A percentile compares a stretch with the other conserved stretches of the same genome.
Conservation (phyloP, 1,139 yeast genomes). For the Candida sanyaensis region DNA sequence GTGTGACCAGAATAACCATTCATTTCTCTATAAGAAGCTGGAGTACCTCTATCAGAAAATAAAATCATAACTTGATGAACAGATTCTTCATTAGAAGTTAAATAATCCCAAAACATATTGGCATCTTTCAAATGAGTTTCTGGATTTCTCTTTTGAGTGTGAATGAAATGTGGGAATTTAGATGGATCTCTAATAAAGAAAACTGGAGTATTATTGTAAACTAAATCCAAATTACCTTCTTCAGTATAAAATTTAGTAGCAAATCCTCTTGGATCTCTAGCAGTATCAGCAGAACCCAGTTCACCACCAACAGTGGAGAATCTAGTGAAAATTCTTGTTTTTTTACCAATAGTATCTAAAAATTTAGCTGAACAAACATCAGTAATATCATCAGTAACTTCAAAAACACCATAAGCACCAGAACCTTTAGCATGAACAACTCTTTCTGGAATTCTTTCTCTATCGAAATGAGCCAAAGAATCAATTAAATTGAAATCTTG, state of each 20-base stretch:
- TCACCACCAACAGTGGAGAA: slow-evolving; percentile 93
- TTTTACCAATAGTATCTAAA: slow-evolving; percentile 72
- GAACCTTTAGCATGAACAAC: slow-evolving; percentile 92
- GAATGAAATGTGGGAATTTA: slow-evolving; percentile 87
- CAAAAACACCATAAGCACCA: slow-evolving; percentile 81
- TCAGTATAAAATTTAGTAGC: slow-evolving; percentile 82
- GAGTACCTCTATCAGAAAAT: slow-evolving; percentile 72
- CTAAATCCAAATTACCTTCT: slow-evolving; percentile 87
- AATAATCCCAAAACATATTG: slow-evolving; percentile 72
- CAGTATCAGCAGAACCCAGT: slow-evolving; percentile 79
- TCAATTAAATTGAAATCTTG: slow-evolving; percentile 83
- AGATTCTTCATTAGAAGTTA: slow-evolving; percentile 61
- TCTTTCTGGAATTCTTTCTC: slow-evolving; percentile 88
- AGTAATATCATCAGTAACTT: slow-evolving; percentile 78
- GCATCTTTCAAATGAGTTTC: slow-evolving; percentile 81
- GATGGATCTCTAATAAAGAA: slow-evolving; percentile 86
- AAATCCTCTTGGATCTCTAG: slow-evolving; percentile 91
- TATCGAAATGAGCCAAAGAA: slow-evolving; percentile 77
- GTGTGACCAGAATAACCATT: slow-evolving; percentile 75
- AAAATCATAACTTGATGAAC: slow-evolving; percentile 63
- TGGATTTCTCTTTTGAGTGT: slow-evolving; percentile 81
- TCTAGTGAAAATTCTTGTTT: slow-evolving; percentile 71
- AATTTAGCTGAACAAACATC: slow-evolving; percentile 74
- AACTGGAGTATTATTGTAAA: slow-evolving; percentile 86
- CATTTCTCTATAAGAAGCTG: slow-evolving; percentile 65